Base-by-base conservation (phyloP, 1,284 basidiomycete species). In the Microbotryomycetes sp. region DNA sequence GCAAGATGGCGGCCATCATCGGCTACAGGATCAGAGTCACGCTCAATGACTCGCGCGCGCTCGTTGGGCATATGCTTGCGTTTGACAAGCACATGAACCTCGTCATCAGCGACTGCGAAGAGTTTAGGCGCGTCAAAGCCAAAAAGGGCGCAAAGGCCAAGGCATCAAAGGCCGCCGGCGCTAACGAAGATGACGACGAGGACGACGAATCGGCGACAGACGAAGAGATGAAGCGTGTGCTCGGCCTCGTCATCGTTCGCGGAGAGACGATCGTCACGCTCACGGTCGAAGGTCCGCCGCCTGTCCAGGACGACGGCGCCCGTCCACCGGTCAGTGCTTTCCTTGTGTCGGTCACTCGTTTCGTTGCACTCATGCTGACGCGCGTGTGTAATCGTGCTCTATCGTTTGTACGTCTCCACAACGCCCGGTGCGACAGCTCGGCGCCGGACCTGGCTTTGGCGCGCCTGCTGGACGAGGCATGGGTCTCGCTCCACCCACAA, bases 1-100 rank as follows among this genome's bases (percentile, higher is more conserved):
- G 91, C 77, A 94, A 94, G 81, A 97, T 99, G 92, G 86, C 97
- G 78, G 80, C 86, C 75, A 87, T 98, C 78, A 86, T 98, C 80
- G 94, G 97, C 80, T 97, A 94, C 87, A 83, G 94, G 75, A 83
- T 98, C 71, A 93, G 91, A 79, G 87, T 98, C 66, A 97, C 93
- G 59, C 87, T 98, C 78, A 97, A 96, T 84, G 96, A 99, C 78
- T 91, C 91, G 61, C 88, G 96, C 74, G 84, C 89, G 61, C 81
- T 98, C 71, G 91, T 90, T 49, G 96, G 96, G 52, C 96, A 97
- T 79, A 94, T 98, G 88, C 87, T 99, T 73, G 96, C 96, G 54
- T 99, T 97, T 75, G 96, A 99, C 81, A 87, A 89, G 73, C 96
- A 98, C 79, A 98, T 98, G 94, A 99, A 99, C 79, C 82, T 99